These are phyloP conservation scores for Pythium aristosporum DNA, from an alignment of 352 stramenopile genomes.

Conservation along the genomic window DNA sequence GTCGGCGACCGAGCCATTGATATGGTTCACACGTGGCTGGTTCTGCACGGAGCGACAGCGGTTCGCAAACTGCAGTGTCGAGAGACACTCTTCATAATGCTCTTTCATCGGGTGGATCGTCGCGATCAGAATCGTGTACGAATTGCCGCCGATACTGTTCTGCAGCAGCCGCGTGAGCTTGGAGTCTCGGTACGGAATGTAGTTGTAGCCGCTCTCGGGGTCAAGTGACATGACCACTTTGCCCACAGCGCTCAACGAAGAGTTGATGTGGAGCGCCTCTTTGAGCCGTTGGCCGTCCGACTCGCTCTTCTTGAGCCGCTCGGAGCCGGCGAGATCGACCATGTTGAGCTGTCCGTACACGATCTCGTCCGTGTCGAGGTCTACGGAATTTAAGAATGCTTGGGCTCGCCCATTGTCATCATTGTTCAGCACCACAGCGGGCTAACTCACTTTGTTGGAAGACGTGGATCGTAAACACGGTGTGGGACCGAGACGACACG, in stretches of 20 bases:
- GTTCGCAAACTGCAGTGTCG: slow-evolving; percentile 91
- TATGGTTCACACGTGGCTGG: slow-evolving; percentile 85
- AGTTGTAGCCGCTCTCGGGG: slow-evolving; percentile 85
- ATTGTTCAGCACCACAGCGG: not conserved
- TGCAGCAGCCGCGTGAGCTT: slow-evolving; percentile 83
- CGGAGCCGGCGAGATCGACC: slow-evolving; percentile 81
- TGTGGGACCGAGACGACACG: slow-evolving; percentile 86
- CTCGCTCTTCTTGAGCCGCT: slow-evolving; percentile 86
- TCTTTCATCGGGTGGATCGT: slow-evolving; percentile 89
- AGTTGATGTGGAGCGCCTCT: slow-evolving; percentile 86
- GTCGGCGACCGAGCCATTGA: slow-evolving; percentile 78
- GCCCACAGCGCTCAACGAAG: slow-evolving; percentile 76
- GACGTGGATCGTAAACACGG: slow-evolving; percentile 85
- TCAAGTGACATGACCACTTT: slow-evolving; percentile 89
- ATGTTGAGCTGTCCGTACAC: slow-evolving; percentile 87
- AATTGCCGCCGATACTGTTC: slow-evolving; percentile 89
- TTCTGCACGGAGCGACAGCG: slow-evolving; percentile 90
- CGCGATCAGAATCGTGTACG: slow-evolving; percentile 79
- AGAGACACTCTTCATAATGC: slow-evolving; percentile 90
- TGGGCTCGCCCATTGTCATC: not conserved
- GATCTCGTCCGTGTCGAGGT: slow-evolving; percentile 65
- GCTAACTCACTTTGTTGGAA: slow-evolving; percentile 72
- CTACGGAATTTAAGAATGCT: slow-evolving; percentile 24
- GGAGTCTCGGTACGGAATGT: slow-evolving; percentile 85
- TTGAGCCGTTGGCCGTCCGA: slow-evolving; percentile 84